Percentiles rank a stretch among this genome's conserved stretches.
Evolutionary conservation across 2,329 filamentous ascomycete species (phyloP).

Genomic region (Aspergillus novoparasiticus): DNA sequence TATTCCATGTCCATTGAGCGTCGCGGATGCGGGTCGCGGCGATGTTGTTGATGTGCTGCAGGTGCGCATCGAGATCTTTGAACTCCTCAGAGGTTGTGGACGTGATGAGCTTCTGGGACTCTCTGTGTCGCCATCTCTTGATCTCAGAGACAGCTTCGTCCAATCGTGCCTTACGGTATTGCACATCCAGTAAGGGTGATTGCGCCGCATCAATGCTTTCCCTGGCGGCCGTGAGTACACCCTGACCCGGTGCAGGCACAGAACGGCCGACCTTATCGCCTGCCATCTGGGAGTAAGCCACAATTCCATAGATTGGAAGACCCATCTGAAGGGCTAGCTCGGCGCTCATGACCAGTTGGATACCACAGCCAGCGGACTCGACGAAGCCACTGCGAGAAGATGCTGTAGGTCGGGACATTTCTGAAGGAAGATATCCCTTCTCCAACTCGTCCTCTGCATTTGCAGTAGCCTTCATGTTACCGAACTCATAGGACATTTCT

Average conservation of each 20-base stretch:
- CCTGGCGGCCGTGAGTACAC: slow-evolving; percentile 92
- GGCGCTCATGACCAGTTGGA: slow-evolving; percentile 98
- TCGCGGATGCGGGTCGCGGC: neutral
- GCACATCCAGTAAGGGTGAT: slow-evolving; percentile 93
- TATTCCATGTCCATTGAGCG: slow-evolving; percentile 89
- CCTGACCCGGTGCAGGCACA: slow-evolving; percentile 94
- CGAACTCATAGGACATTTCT: slow-evolving; percentile 98
- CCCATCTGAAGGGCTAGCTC: slow-evolving; percentile 97
- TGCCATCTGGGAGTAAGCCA: slow-evolving; percentile 91
- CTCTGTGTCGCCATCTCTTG: slow-evolving; percentile 93
- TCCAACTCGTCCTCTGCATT: slow-evolving; percentile 96
- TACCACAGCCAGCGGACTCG: slow-evolving; percentile 98
- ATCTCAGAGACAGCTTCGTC: slow-evolving; percentile 92
- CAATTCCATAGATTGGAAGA: slow-evolving; percentile 92
- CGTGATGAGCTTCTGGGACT: slow-evolving; percentile 72
- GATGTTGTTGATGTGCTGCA: slow-evolving; percentile 34
- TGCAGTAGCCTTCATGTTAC: slow-evolving; percentile 99
- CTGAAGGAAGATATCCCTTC: slow-evolving; percentile 89
- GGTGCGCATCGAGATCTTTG: slow-evolving; percentile 80
- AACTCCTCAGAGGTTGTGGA: slow-evolving; percentile 45
- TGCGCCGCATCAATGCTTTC: slow-evolving; percentile 90
- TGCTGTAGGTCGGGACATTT: slow-evolving; percentile 97
- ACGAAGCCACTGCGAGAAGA: slow-evolving; percentile 98
- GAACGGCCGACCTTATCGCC: slow-evolving; percentile 99
- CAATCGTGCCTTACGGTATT: slow-evolving; percentile 93